Conservation (phyloP, 352 stramenopile genomes). For the Pythium folliculosum region DNA sequence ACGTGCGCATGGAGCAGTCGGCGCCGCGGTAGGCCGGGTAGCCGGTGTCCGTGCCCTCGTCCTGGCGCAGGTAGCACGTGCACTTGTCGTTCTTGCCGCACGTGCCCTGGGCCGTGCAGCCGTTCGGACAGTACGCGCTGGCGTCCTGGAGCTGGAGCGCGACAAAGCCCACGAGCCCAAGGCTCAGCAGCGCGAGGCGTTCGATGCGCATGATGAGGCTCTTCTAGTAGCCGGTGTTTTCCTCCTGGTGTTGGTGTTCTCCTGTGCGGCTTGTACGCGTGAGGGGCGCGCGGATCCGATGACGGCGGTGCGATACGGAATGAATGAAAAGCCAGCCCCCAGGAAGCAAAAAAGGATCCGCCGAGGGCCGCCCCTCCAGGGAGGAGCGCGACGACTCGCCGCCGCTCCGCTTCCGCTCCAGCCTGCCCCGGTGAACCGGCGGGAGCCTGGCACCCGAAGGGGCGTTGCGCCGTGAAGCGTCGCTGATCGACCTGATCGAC, state of each 20-base stretch:
- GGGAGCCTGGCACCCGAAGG: not conserved
- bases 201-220: conserved; percentile 43
- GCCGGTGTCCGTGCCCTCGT: conserved; percentile 37
- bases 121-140: conserved; percentile 77
- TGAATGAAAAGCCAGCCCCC: not conserved
- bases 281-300: not conserved
- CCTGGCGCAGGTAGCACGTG: conserved; percentile 88
- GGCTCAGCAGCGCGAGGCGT: conserved; percentile 42
- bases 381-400: not conserved
- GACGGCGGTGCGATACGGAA: conserved; percentile 11
- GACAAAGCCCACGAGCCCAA: conserved; percentile 39
- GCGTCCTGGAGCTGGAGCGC: conserved; percentile 30
- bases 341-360: not conserved
- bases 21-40: conserved; percentile 72
- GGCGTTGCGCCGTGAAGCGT: conserved; percentile 3
- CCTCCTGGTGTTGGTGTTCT: no score
- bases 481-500: not conserved
- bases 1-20: conserved; percentile 83
- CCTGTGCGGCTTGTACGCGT: not conserved
- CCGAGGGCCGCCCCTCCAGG: not conserved
- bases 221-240: no score
- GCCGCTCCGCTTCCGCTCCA: not conserved
- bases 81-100: conserved; percentile 91
- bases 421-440: conserved; percentile 1
- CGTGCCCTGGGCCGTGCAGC: conserved; percentile 84